Conservation (phyloP, 345 rosid species). For the Cardamine occulta region DNA sequence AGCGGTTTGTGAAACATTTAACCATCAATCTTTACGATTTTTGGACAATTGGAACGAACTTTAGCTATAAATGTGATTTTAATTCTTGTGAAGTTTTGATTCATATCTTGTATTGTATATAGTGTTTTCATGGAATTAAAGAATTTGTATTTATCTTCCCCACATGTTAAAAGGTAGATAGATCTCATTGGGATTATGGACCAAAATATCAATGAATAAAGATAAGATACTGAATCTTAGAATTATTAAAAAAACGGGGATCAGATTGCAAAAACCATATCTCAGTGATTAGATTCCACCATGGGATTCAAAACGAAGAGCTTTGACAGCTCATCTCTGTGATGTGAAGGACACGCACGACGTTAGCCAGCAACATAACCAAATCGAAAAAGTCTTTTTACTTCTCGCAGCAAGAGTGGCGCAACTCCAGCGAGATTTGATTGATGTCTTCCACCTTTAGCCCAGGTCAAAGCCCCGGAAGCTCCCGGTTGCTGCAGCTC, state of each 20-base stretch:
- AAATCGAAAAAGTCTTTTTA: slow-evolving; percentile 32
- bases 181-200: not conserved
- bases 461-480: slow-evolving; percentile 74
- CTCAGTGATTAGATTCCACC: slow-evolving; percentile 36
- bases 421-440: slow-evolving; percentile 40
- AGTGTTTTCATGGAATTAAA: not conserved
- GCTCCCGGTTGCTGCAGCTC: slow-evolving; percentile 64
- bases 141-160: not conserved
- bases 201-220: not conserved
- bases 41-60: not conserved
- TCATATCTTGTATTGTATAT: not conserved
- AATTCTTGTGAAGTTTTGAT: not conserved
- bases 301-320: slow-evolving; percentile 36
- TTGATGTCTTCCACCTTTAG: slow-evolving; percentile 52
- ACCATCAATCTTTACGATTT: not conserved
- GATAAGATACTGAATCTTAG: not conserved
- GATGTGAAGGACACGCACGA: slow-evolving; percentile 45
- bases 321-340: slow-evolving; percentile 44
- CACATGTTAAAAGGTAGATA: not conserved
- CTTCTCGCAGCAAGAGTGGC: slow-evolving; percentile 43
- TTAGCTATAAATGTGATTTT: not conserved
- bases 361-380: slow-evolving; percentile 39
- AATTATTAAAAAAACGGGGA: not conserved
- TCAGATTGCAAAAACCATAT: slow-evolving; percentile 29
- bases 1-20: not conserved